These are phyloP conservation scores for Nicotiana sylvestris DNA, from an alignment of 257 asterid species.

Conservation along the genomic window DNA sequence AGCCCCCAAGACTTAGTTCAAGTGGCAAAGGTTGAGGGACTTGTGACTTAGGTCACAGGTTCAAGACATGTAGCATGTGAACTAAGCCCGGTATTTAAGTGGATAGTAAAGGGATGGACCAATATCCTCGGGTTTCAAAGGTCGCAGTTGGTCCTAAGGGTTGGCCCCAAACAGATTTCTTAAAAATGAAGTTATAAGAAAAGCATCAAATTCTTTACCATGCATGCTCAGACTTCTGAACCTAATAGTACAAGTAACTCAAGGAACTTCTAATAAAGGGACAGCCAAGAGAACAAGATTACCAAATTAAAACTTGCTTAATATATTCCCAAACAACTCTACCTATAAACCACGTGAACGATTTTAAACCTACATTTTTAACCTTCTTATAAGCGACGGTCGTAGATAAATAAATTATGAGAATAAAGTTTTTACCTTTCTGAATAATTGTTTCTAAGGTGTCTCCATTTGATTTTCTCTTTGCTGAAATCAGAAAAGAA, in stretches of 20 bases:
- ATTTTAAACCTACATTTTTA: background rate
- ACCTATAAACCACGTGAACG: background rate
- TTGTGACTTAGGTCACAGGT: too few relatives aligned
- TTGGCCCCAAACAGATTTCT: too few relatives aligned
- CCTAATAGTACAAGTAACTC: constrained; percentile 1
- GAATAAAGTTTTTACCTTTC: background rate
- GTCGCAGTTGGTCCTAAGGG: too few relatives aligned
- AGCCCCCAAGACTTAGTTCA: too few relatives aligned
- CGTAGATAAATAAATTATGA: background rate
- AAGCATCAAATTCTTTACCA: background rate
- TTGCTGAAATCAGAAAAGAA: background rate
- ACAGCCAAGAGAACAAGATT: background rate
- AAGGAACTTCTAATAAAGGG: background rate
- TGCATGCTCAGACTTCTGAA: background rate
- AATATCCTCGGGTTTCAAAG: too few relatives aligned
- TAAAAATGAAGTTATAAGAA: too few relatives aligned
- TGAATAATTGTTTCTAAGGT: background rate
- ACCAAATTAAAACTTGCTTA: background rate
- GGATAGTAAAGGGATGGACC: too few relatives aligned
- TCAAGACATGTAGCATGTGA: too few relatives aligned
- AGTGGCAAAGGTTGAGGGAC: too few relatives aligned
- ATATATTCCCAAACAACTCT: background rate
- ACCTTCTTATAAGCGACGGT: background rate
- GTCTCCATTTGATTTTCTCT: background rate
- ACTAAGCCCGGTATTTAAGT: too few relatives aligned